Conservation (phyloP, 2,329 filamentous ascomycete species). For the Apiospora malaysiana region DNA sequence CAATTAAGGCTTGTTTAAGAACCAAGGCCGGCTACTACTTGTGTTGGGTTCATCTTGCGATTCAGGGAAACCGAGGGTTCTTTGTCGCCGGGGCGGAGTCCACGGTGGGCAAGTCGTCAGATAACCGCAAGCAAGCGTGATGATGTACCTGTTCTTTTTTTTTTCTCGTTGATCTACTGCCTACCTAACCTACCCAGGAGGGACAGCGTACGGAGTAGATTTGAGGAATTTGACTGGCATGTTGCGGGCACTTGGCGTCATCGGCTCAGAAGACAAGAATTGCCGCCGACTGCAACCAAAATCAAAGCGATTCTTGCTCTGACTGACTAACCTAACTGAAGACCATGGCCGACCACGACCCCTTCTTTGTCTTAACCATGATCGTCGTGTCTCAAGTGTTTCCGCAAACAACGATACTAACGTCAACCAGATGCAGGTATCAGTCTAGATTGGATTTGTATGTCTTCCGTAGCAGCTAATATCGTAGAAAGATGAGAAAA, state of each 20-base stretch:
- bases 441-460: not conserved
- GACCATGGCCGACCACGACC: not conserved
- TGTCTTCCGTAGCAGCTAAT: not conserved
- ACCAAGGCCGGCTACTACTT: not conserved
- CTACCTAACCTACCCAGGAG: not conserved
- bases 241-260: not conserved
- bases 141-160: not conserved
- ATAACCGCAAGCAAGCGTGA: conserved; percentile 13
- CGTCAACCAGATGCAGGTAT: not conserved
- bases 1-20: conserved; percentile 6
- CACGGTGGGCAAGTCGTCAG: not conserved
- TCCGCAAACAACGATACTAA: not conserved
- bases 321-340: not conserved
- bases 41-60: conserved; percentile 2
- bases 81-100: not conserved
- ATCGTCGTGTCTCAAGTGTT: conserved; percentile 3
- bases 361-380: not conserved
- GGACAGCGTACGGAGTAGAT: not conserved
- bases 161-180: not conserved
- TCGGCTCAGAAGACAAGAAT: not conserved
- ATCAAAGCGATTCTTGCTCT: not conserved
- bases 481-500: not conserved
- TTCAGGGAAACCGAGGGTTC: not conserved
- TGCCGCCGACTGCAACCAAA: conserved; percentile 18
- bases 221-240: conserved; percentile 6